Base-by-base conservation (phyloP, 2,329 filamentous ascomycete genomes). In the Sporothrix pseudoabietina region DNA sequence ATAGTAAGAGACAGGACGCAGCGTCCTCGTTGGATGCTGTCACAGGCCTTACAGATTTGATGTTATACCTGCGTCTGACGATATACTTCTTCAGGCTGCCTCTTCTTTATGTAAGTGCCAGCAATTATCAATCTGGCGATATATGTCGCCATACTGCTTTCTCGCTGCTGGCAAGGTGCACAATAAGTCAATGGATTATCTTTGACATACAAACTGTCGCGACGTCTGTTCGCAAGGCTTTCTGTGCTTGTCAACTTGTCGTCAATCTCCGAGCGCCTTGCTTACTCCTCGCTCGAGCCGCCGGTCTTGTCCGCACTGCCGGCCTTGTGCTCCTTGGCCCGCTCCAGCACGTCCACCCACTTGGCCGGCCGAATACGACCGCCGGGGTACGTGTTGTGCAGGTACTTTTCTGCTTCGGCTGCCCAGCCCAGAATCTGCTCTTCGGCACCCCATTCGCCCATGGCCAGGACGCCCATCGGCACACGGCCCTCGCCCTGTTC, bases 371-470 rank as follows among this genome's bases (percentile, higher is more conserved):
- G 83, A 70, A 80, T 79, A 69, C 89, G 83, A 0, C 88, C 86
- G 0, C 84, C 86, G 0, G 83, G 81, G 71, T 84, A 83, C 5
- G 47, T 71, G 14, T 74, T 59, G 71, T 87, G 83, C 69, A 91
- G 77, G 77, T 88, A 91, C 49, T 79, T 79, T 80, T 91, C 89
- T 0, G 83, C 83, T 73, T 89, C 87, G 41, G 81, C 81, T 1
- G 89, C 90, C 85, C 88, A 91, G n/a, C 78, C 82, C 41, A 92
- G 80, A 75, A 92, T 80, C 77, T 84, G 83, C 81, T 91, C 89
- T 80, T 92, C 90, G 41, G 83, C 84, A 0, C 90, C 90, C 90
- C 90, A 92, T 80, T 91, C 89, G 6, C 84, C 89, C 82, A 89
- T 87, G 0, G 87, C 90, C 86, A 90, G 86, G 75, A 92, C 77